phyloP scores from a whole-genome alignment of 805 yeast genomes.

The Wickerhamomyces hampshirensis region DNA sequence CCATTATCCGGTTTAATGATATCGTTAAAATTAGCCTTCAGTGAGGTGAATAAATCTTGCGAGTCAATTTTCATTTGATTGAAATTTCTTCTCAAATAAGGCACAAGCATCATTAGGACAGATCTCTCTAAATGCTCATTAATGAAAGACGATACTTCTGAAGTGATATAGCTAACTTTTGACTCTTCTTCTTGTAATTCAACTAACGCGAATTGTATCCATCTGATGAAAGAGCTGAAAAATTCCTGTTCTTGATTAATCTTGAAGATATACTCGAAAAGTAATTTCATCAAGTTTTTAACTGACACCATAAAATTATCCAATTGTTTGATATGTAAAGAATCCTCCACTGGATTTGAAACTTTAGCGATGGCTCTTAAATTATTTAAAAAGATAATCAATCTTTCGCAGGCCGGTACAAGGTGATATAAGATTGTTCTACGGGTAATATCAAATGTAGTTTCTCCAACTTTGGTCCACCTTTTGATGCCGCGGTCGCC shows the following conservation, averaged over 20 bases:
- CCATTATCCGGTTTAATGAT: slow-evolving; percentile 1
- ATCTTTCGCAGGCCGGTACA: slow-evolving; percentile 52
- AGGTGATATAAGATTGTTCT: slow-evolving; percentile 43
- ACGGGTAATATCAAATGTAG: slow-evolving; percentile 45
- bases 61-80: slow-evolving; percentile 21
- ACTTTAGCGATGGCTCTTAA: slow-evolving; percentile 38
- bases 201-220: slow-evolving; percentile 31
- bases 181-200: slow-evolving; percentile 26
- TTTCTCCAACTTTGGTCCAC: slow-evolving; percentile 47
- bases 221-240: slow-evolving; percentile 38
- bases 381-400: slow-evolving; percentile 41
- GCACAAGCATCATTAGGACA: slow-evolving; percentile 15
- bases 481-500: slow-evolving; percentile 63
- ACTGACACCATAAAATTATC: slow-evolving; percentile 10
- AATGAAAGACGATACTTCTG: slow-evolving; percentile 25
- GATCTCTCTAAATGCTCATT: slow-evolving; percentile 22
- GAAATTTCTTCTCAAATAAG: slow-evolving; percentile 18
- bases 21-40: slow-evolving; percentile 10
- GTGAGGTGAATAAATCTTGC: slow-evolving; percentile 16
- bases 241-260: slow-evolving; percentile 41
- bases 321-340: slow-evolving; percentile 6
- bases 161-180: slow-evolving; percentile 13
- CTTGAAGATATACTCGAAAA: slow-evolving; percentile 35
- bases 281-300: slow-evolving; percentile 24
- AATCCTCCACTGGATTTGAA: slow-evolving; percentile 3